Conservation (phyloP, 495 filamentous ascomycete species). For the Bathelium albidoporum region DNA sequence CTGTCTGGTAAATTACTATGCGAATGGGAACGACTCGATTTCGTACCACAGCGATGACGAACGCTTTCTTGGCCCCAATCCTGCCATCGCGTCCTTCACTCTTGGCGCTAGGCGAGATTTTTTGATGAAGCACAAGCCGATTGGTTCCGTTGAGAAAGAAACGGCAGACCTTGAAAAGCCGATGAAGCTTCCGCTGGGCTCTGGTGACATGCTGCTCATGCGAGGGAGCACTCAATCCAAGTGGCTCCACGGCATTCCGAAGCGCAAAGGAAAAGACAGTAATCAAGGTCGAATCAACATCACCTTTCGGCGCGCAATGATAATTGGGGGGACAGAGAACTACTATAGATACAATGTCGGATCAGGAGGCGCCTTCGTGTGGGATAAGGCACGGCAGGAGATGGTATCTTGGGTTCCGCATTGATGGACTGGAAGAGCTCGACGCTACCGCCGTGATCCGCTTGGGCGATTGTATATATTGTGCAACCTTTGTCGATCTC, state of each 20-base stretch:
- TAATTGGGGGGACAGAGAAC: constrained; percentile 59
- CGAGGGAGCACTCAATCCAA: constrained; percentile 54
- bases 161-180: constrained; percentile 18
- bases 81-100: constrained; percentile 61
- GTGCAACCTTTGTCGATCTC: too few species aligned
- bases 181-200: constrained; percentile 49
- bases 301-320: constrained; percentile 56
- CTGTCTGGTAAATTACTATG: constrained; percentile 68
- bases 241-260: constrained; percentile 69
- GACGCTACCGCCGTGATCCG: not conserved
- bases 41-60: constrained; percentile 69
- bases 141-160: constrained; percentile 19
- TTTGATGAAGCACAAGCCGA: constrained; percentile 58
- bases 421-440: not conserved
- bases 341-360: constrained; percentile 71
- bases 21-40: constrained; percentile 57
- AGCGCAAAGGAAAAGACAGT: constrained; percentile 47
- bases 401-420: constrained; percentile 43
- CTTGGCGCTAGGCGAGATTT: constrained; percentile 59
- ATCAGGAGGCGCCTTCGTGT: constrained; percentile 48
- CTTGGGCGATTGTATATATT: not conserved
- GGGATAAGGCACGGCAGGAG: constrained; percentile 43
- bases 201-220: constrained; percentile 68
- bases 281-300: constrained; percentile 61
- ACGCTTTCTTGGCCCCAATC: constrained; percentile 54